These are phyloP conservation scores for Monosporascus sp. DNA, from an alignment of 2,329 filamentous ascomycete species.

Conservation along the genomic window DNA sequence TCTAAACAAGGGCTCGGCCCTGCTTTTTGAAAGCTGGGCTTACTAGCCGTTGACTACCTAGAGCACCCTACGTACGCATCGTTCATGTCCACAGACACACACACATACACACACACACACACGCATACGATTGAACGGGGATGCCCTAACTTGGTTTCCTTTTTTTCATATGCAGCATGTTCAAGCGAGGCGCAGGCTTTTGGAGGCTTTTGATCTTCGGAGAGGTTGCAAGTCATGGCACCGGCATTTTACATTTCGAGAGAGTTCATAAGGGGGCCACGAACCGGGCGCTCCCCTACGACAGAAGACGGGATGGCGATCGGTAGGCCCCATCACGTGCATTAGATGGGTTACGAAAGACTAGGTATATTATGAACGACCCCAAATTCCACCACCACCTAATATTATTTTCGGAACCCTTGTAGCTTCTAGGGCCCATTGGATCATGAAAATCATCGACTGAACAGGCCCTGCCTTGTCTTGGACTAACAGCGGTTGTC, in stretches of 20 bases:
- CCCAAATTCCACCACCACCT: not conserved
- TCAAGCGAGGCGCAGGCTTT: conserved; percentile 29
- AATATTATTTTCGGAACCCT: not conserved
- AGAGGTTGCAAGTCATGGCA: conserved; percentile 18
- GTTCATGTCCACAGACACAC: conserved; percentile 6
- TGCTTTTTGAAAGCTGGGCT: conserved; percentile 56
- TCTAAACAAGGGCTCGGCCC: conserved; percentile 91
- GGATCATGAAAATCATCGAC: not conserved
- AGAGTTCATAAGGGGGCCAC: not conserved
- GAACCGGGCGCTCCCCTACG: not conserved
- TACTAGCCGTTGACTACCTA: conserved; percentile 4
- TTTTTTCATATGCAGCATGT: conserved; percentile 24
- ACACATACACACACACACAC: conserved; percentile 2
- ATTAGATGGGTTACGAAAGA: conserved; percentile 2
- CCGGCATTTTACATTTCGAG: conserved; percentile 22
- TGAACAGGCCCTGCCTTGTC: not conserved
- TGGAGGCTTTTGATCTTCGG: conserved; percentile 24
- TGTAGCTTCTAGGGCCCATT: not conserved
- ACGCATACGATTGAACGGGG: conserved; percentile 1
- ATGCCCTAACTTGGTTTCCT: conserved; percentile 8
- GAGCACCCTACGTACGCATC: conserved; percentile 8
- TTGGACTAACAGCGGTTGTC: not conserved
- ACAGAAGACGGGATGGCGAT: not conserved
- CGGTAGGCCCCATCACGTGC: not conserved
- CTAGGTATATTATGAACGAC: not conserved